phyloP scores from a whole-genome alignment of 305 asterid genomes.

The Solanum hybrid region DNA sequence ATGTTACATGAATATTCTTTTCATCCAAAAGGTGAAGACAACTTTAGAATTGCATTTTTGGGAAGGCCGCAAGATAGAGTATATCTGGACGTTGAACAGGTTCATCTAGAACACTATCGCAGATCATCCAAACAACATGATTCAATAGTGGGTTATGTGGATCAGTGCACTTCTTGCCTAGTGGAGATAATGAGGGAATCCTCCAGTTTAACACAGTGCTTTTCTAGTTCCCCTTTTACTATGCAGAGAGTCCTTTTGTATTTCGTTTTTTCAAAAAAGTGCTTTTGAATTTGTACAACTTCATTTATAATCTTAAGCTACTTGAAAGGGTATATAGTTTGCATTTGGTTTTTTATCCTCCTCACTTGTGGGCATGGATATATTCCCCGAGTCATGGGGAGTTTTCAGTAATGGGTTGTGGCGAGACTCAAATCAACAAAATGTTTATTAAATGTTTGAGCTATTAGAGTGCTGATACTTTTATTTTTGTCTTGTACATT shows the following conservation, averaged over 20 bases:
- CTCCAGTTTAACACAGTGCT: neutral
- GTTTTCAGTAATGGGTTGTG: neutral
- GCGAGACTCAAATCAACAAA: neutral
- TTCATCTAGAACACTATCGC: neutral
- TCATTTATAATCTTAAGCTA: neutral
- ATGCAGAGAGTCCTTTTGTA: neutral
- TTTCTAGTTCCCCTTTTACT: neutral
- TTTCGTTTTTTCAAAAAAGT: neutral
- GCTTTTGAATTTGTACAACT: neutral
- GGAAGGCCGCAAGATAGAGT: neutral
- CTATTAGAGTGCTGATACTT: neutral
- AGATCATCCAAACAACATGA: neutral
- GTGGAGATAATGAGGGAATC: neutral
- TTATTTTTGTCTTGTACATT: neutral
- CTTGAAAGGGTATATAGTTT: neutral
- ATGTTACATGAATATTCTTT: neutral
- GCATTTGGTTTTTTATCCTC: neutral
- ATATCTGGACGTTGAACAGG: neutral
- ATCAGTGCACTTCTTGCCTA: neutral
- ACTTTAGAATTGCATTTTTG: neutral
- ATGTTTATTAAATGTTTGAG: neutral
- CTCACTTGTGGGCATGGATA: neutral
- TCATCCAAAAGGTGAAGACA: neutral
- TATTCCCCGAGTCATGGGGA: neutral
- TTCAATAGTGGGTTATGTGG: neutral